phyloP scores from a whole-genome alignment of 2,329 filamentous ascomycete genomes.

The Calonectria naviculata region DNA sequence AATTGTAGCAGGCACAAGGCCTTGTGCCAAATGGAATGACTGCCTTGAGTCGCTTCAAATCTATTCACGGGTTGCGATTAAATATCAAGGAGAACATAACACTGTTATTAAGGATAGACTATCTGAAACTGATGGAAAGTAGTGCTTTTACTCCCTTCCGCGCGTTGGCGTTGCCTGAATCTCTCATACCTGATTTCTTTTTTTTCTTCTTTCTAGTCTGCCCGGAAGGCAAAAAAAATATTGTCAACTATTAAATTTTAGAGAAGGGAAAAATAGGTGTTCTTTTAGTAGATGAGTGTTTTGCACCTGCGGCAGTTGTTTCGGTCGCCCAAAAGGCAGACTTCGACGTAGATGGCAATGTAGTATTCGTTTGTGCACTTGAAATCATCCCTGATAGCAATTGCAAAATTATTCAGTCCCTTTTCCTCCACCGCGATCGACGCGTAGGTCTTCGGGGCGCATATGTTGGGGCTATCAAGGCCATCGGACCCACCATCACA shows the following conservation, averaged over 20 bases:
- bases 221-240: background rate
- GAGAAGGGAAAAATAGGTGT: background rate
- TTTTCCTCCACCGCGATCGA: constrained; percentile 29
- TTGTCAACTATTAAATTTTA: background rate
- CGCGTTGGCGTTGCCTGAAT: background rate
- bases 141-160: constrained; percentile 9
- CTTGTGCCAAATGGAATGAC: too few relatives aligned
- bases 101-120: constrained; percentile 23
- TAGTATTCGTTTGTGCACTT: constrained; percentile 36
- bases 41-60: too few relatives aligned
- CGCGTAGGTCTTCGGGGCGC: constrained; percentile 33
- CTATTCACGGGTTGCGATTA: too few relatives aligned
- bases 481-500: constrained; percentile 28
- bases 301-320: constrained; percentile 22
- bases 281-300: background rate
- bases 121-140: constrained; percentile 14
- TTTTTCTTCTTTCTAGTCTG: background rate
- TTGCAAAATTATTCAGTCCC: constrained; percentile 30
- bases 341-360: constrained; percentile 37
- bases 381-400: constrained; percentile 35
- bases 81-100: background rate
- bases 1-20: too few relatives aligned
- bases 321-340: constrained; percentile 30
- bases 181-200: background rate
- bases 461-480: constrained; percentile 30